Conservation (phyloP, 2,329 filamentous ascomycete species). For the Ustilaginoidea virens region DNA sequence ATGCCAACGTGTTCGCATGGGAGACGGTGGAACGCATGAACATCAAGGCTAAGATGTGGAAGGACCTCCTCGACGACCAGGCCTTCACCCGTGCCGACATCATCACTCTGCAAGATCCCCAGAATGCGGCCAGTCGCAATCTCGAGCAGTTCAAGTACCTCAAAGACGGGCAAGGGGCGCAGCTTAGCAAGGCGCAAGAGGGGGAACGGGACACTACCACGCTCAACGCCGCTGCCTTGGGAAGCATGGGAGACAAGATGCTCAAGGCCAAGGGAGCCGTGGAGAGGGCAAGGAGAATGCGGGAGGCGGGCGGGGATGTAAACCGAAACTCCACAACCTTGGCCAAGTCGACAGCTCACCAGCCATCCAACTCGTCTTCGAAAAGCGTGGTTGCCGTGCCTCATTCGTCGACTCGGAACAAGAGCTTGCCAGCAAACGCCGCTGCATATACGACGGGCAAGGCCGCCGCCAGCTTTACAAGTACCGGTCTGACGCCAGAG, state of each 20-base stretch:
- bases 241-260: slow-evolving; percentile 67
- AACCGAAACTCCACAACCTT: slow-evolving; percentile 34
- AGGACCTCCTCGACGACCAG: slow-evolving; percentile 72
- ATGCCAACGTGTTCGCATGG: slow-evolving; percentile 92
- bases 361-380: no score
- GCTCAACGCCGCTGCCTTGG: slow-evolving; percentile 69
- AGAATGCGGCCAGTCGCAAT: slow-evolving; percentile 71
- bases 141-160: slow-evolving; percentile 81
- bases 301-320: slow-evolving; percentile 43
- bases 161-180: slow-evolving; percentile 60
- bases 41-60: slow-evolving; percentile 93
- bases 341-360: no score
- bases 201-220: slow-evolving; percentile 48
- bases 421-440: slow-evolving; percentile 61
- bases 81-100: slow-evolving; percentile 84
- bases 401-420: slow-evolving; percentile 25
- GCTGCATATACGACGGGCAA: slow-evolving; percentile 81
- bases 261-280: slow-evolving; percentile 84
- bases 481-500: slow-evolving; percentile 81
- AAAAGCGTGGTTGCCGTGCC: no score
- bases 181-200: slow-evolving; percentile 54
- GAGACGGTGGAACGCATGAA: slow-evolving; percentile 93
- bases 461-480: slow-evolving; percentile 89
- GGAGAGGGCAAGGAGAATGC: slow-evolving; percentile 69
- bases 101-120: slow-evolving; percentile 90